Base-by-base conservation (phyloP, 257 asterid genomes). In the Primulina huaijiensis region DNA sequence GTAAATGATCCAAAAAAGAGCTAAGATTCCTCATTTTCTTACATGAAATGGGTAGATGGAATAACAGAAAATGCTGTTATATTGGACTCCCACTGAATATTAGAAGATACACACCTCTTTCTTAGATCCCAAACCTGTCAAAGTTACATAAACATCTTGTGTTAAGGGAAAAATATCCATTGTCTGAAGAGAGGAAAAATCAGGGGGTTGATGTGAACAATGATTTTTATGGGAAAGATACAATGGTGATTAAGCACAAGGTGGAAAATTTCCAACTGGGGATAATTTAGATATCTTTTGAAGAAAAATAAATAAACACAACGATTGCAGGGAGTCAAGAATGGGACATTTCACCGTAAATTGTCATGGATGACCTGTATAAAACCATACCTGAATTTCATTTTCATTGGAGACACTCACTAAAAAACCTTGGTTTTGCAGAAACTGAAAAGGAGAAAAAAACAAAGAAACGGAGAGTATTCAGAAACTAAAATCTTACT, bases 121-220 rank as follows among this genome's bases (percentile, higher is more conserved):
- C 84, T 95, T 59, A 94, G 91, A 82, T 94, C 96, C 99, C 99
- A 94, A 62, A 94, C 86, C 99, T 94, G 92, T 74, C 65, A 74
- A 67, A 65, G 66, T 68, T 68, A 43, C 40, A 58, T 31, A 40
- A 27, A 55, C 20, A 53, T 70, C 34, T 43, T 75, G 65, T 35
- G 58, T 68, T 14, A 20, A 46, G 60, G 68, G 72, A 70, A 19
- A 57, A 59, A 65, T 5, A 29, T 4, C 7, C 30, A 64, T 21
- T 31, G 55, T 68, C 64, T 29, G 67, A 56, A 72, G 46, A 37
- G 72, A 19, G 33, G 12, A 64, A 1, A 43, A 21, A 67, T 12
- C 16, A 17, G 55, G 43, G 21, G 55, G 16, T 17, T 25, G 55
- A 72, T 58, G 55, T 62, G 61, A 60, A 73, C 29, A 46, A 43